Evolutionary conservation across 2,329 filamentous ascomycete genomes (phyloP).

Genomic region (Teratosphaeria viscida): DNA sequence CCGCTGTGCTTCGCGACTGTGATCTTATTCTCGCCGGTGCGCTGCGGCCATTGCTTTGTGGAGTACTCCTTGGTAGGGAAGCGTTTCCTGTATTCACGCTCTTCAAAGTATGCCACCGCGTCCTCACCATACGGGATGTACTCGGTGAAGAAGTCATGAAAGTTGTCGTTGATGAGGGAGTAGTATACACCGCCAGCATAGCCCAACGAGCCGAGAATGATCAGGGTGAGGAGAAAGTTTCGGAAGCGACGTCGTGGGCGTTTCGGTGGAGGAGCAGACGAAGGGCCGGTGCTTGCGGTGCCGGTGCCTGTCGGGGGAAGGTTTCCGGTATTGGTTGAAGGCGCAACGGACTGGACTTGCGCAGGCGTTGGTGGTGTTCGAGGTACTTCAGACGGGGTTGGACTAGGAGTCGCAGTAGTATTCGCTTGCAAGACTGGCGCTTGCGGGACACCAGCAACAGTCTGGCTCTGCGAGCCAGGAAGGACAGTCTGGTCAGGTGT

Average conservation of each 20-base stretch:
- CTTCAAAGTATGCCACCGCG: constrained; percentile 88
- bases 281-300: constrained; percentile 33
- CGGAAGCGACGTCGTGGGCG: constrained; percentile 64
- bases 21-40: constrained; percentile 54
- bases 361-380: constrained; percentile 15
- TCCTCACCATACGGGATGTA: constrained; percentile 93
- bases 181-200: constrained; percentile 89
- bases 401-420: constrained; percentile 10
- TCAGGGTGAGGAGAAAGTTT: constrained; percentile 64
- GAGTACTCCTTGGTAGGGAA: constrained; percentile 50
- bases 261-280: constrained; percentile 39
- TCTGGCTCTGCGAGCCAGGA: constrained; percentile 22
- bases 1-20: constrained; percentile 80
- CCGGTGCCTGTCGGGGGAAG: constrained; percentile 19
- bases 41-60: constrained; percentile 35
- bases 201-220: constrained; percentile 64
- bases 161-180: constrained; percentile 88
- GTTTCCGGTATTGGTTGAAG: constrained; percentile 16
- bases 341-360: not conserved
- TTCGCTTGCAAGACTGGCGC: constrained; percentile 16
- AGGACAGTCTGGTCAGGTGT: constrained; percentile 11
- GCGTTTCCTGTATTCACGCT: constrained; percentile 80
- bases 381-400: constrained; percentile 10
- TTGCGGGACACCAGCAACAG: constrained; percentile 21
- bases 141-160: constrained; percentile 98